Percentiles rank a stretch among this genome's conserved stretches.
Conservation (phyloP, 306 rosid genomes). For the Vigna nakashimae region DNA sequence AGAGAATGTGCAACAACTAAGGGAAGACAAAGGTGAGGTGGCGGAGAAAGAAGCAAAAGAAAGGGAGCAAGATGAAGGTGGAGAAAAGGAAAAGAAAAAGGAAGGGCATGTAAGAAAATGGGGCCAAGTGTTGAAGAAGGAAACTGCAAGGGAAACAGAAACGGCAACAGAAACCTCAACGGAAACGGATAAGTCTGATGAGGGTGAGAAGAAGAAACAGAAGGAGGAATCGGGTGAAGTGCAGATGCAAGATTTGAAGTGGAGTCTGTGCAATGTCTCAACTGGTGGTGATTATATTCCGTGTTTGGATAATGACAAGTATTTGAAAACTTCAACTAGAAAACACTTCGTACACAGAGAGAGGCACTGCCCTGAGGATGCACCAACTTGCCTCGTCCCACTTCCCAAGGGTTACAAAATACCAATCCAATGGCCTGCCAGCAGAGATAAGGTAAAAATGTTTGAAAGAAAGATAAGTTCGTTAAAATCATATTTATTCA, state of each 20-base stretch:
- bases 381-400: slow-evolving; percentile 74
- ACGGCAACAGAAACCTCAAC: too few species aligned
- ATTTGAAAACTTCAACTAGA: slow-evolving; percentile 53
- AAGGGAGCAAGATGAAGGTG: slow-evolving; percentile 7
- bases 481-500: not conserved
- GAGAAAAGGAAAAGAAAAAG: slow-evolving; percentile 24
- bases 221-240: slow-evolving; percentile 46
- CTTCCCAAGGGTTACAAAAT: slow-evolving; percentile 62
- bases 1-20: slow-evolving; percentile 19
- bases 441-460: slow-evolving; percentile 72
- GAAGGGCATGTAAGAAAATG: not conserved
- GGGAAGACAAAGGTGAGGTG: slow-evolving; percentile 45
- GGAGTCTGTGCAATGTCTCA: slow-evolving; percentile 73
- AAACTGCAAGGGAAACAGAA: not conserved
- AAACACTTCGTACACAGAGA: slow-evolving; percentile 78
- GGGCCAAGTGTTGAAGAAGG: slow-evolving; percentile 52
- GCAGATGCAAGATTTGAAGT: slow-evolving; percentile 53
- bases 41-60: slow-evolving; percentile 10
- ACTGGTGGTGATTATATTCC: slow-evolving; percentile 77
- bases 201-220: slow-evolving; percentile 65
- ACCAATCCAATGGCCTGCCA: slow-evolving; percentile 68
- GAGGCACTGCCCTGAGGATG: slow-evolving; percentile 80
- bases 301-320: slow-evolving; percentile 79
- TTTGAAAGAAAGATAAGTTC: not conserved
- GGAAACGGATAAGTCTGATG: slow-evolving; percentile 49